Conservation (phyloP, 192 early-diverging fungal genomes). For the Spizellomyces sp. region DNA sequence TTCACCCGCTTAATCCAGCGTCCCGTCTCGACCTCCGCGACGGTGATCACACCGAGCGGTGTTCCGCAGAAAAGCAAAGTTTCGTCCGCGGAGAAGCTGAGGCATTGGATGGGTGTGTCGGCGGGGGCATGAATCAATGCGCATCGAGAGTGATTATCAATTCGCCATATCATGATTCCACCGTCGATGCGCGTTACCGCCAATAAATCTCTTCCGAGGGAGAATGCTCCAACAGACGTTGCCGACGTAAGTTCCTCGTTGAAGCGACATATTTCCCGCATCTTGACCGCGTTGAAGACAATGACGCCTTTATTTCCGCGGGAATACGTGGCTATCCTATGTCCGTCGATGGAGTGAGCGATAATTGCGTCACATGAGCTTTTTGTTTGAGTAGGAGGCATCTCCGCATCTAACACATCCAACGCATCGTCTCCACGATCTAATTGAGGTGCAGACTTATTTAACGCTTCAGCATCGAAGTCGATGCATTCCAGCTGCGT, state of each 20-base stretch:
- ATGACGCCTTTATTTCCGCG: neutral
- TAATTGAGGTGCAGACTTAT: neutral
- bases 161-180: slow-evolving; percentile 14
- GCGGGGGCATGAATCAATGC: neutral
- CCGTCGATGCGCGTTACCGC: slow-evolving; percentile 7
- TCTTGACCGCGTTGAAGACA: slow-evolving; percentile 9
- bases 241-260: neutral
- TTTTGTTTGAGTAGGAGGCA: too few relatives aligned
- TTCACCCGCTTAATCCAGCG: neutral
- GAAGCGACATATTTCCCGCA: slow-evolving; percentile 23
- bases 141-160: slow-evolving; percentile 11
- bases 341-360: neutral
- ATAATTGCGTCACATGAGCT: neutral
- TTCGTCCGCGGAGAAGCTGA: slow-evolving; percentile 13
- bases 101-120: neutral
- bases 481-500: neutral
- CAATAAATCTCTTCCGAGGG: slow-evolving; percentile 15
- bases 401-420: too few relatives aligned
- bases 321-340: neutral
- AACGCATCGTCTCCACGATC: neutral
- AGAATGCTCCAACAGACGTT: slow-evolving; percentile 3
- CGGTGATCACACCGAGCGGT: neutral
- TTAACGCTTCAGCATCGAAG: neutral
- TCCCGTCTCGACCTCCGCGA: neutral
- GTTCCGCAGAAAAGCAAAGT: slow-evolving; percentile 3